A percentile compares a stretch with the other conserved stretches of the same genome.
Evolutionary conservation across 2,329 filamentous ascomycete genomes (phyloP).

Genomic region (Blastomyces emzantsi): DNA sequence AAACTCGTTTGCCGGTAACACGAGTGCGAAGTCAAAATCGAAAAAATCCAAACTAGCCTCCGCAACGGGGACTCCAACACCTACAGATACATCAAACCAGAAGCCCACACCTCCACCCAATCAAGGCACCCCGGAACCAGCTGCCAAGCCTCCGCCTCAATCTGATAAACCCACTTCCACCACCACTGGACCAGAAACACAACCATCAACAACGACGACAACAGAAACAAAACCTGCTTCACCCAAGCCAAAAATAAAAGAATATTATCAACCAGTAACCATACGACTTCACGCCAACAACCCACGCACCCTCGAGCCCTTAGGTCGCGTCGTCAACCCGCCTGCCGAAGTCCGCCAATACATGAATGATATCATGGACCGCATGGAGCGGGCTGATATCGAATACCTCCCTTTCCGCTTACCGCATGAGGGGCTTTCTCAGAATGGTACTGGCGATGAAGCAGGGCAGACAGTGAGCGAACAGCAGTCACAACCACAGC

Average conservation of each 20-base stretch:
- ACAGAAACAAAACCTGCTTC: slow-evolving; percentile 11
- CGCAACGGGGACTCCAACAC: slow-evolving; percentile 15
- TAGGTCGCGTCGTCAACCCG: slow-evolving; percentile 49
- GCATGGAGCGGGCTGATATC: slow-evolving; percentile 46
- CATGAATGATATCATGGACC: slow-evolving; percentile 51
- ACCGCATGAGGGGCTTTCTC: slow-evolving; percentile 32
- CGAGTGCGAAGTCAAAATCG: slow-evolving; percentile 28
- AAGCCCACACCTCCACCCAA: slow-evolving; percentile 5
- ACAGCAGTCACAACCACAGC: background rate
- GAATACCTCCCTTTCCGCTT: slow-evolving; percentile 49
- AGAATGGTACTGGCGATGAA: slow-evolving; percentile 20
- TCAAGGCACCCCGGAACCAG: slow-evolving; percentile 20
- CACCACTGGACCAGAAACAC: slow-evolving; percentile 10
- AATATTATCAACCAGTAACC: slow-evolving; percentile 47
- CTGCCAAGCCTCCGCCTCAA: slow-evolving; percentile 3
- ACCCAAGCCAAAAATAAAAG: slow-evolving; percentile 25
- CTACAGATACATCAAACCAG: slow-evolving; percentile 16
- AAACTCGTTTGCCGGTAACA: slow-evolving; percentile 19
- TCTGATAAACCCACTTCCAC: slow-evolving; percentile 10
- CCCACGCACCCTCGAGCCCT: slow-evolving; percentile 45
- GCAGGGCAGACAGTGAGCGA: slow-evolving; percentile 22
- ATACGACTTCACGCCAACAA: slow-evolving; percentile 48
- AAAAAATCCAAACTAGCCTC: slow-evolving; percentile 27
- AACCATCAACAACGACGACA: slow-evolving; percentile 14
- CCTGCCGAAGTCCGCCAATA: slow-evolving; percentile 45